These are phyloP conservation scores for Nicotiana undulata DNA, from an alignment of 257 asterid genomes.

Conservation along the genomic window DNA sequence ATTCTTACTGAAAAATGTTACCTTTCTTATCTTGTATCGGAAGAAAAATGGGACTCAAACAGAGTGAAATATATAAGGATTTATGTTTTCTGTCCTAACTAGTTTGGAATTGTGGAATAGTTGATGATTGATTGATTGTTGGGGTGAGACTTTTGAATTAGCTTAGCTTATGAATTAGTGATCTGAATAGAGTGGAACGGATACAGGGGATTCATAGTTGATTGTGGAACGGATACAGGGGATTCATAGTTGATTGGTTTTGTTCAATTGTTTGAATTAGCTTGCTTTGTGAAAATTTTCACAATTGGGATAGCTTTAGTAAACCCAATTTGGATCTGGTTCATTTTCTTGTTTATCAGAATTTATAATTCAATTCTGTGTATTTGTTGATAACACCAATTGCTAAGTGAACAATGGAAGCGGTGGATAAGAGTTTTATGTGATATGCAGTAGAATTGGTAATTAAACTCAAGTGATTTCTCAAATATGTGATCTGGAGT, in stretches of 20 bases:
- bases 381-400: background rate
- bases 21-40: background rate
- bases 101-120: background rate
- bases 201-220: background rate
- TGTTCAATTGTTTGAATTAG: background rate
- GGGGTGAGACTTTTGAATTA: background rate
- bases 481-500: background rate
- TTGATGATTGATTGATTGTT: background rate
- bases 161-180: background rate
- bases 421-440: background rate
- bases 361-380: background rate
- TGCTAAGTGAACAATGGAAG: background rate
- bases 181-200: background rate
- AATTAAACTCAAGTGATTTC: no score
- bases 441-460: background rate
- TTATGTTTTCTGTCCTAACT: background rate
- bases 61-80: background rate
- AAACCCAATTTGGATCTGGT: background rate
- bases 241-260: constrained; percentile 1
- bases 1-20: background rate
- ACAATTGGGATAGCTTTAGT: background rate
- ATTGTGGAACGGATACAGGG: background rate
- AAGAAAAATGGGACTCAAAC: background rate
- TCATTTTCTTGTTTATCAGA: background rate
- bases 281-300: background rate